Conservation (phyloP, 2,329 filamentous ascomycete species). For the Diatrype stigma region DNA sequence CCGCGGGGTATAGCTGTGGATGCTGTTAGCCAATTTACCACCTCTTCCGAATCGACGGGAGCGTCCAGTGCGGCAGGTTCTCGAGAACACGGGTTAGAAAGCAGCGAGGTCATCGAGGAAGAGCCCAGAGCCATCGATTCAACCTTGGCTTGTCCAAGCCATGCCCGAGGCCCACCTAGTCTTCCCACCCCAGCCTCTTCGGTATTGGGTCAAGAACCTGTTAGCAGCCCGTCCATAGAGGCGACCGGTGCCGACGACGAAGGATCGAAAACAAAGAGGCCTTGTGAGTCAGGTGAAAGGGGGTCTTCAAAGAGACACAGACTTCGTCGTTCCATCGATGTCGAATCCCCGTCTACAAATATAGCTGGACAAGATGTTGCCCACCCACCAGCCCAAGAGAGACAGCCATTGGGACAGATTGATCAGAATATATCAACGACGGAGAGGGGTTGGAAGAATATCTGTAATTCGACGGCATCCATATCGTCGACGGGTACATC, state of each 20-base stretch:
- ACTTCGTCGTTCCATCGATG: background rate
- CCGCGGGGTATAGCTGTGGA: conserved; percentile 40
- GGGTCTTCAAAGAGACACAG: background rate
- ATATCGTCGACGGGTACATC: background rate
- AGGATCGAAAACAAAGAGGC: background rate
- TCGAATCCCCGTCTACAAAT: background rate
- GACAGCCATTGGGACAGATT: conserved; percentile 15
- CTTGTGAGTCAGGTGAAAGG: background rate
- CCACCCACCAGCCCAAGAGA: background rate
- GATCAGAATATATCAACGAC: conserved; percentile 7
- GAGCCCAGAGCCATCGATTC: background rate
- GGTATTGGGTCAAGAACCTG: background rate
- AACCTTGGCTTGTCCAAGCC: background rate
- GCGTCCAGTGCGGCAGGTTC: conserved; percentile 7
- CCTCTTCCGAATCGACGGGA: conserved; percentile 25
- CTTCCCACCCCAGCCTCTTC: background rate
- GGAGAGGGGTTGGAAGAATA: background rate
- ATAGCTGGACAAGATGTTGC: background rate
- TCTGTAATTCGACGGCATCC: background rate
- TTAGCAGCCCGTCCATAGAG: background rate
- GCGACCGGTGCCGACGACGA: background rate
- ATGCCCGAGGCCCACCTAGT: background rate
- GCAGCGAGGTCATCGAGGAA: background rate
- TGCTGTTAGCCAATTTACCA: conserved; percentile 40
- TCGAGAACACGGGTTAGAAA: background rate